These are phyloP conservation scores for Geotrichum carabidarum DNA, from an alignment of 1,139 yeast genomes.

Conservation along the genomic window DNA sequence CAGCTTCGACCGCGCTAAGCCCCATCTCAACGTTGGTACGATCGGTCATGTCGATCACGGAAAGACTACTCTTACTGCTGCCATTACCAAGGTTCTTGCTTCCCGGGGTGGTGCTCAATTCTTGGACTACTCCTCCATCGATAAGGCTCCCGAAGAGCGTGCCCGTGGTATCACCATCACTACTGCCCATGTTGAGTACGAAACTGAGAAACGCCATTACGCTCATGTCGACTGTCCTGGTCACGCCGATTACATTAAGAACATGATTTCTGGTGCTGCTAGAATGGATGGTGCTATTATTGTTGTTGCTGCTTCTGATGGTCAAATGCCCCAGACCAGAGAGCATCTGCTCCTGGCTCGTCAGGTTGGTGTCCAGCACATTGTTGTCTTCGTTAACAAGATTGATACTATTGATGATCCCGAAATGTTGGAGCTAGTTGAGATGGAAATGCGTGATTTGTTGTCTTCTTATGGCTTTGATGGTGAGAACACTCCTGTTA, in stretches of 20 bases:
- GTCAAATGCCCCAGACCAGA: slow-evolving; percentile 99
- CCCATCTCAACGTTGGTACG: slow-evolving; percentile 94
- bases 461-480: slow-evolving; percentile 88
- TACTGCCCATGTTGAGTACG: slow-evolving; percentile 94
- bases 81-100: slow-evolving; percentile 91
- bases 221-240: slow-evolving; percentile 99
- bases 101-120: slow-evolving; percentile 87
- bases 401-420: slow-evolving; percentile 97
- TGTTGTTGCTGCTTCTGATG: slow-evolving; percentile 98
- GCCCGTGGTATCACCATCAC: slow-evolving; percentile 99
- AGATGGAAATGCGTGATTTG: slow-evolving; percentile 99
- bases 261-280: slow-evolving; percentile 99
- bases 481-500: slow-evolving; percentile 96
- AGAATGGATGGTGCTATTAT: slow-evolving; percentile 99
- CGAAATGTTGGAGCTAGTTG: slow-evolving; percentile 98
- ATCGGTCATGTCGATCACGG: slow-evolving; percentile 98
- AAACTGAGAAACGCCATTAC: slow-evolving; percentile 86
- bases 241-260: slow-evolving; percentile 97
- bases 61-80: slow-evolving; percentile 96
- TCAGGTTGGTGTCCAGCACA: slow-evolving; percentile 97
- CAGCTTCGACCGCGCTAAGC: slow-evolving; percentile 48
- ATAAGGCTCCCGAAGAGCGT: slow-evolving; percentile 98
- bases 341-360: slow-evolving; percentile 97
- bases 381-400: slow-evolving; percentile 96
- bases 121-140: slow-evolving; percentile 89